phyloP scores from a whole-genome alignment of 257 asterid genomes.

The Craterostigma plantagineum region DNA sequence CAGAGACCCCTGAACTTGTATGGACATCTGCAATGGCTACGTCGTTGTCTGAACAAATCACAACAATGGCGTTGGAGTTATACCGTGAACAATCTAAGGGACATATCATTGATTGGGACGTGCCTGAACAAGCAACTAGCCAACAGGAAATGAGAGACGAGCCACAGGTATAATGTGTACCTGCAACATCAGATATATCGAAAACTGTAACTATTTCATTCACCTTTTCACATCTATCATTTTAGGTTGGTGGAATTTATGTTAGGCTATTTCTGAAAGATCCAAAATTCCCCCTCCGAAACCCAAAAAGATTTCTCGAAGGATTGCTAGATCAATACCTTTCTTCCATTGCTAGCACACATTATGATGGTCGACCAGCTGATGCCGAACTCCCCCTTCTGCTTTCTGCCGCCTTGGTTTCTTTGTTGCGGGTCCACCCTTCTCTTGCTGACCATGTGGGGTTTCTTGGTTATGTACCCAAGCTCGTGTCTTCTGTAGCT shows the following conservation, averaged over 20 bases:
- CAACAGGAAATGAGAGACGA: slow-evolving; percentile 96
- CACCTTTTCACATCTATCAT: slow-evolving; percentile 10
- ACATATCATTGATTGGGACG: slow-evolving; percentile 92
- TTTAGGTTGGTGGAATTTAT: slow-evolving; percentile 93
- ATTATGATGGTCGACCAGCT: slow-evolving; percentile 59
- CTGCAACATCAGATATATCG: slow-evolving; percentile 9
- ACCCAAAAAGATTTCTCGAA: slow-evolving; percentile 90
- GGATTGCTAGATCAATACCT: slow-evolving; percentile 93
- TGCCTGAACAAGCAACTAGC: slow-evolving; percentile 84
- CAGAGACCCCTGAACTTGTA: slow-evolving; percentile 98
- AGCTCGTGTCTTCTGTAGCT: slow-evolving; percentile 90
- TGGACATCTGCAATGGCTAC: slow-evolving; percentile 99
- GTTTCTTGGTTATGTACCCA: slow-evolving; percentile 89
- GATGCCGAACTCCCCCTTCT: slow-evolving; percentile 94
- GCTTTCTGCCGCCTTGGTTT: slow-evolving; percentile 90
- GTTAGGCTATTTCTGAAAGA: slow-evolving; percentile 90
- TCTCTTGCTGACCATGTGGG: slow-evolving; percentile 99
- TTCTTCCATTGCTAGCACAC: slow-evolving; percentile 73
- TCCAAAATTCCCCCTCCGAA: slow-evolving; percentile 93
- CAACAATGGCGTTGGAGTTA: slow-evolving; percentile 88
- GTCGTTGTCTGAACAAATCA: slow-evolving; percentile 84
- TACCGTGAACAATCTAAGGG: slow-evolving; percentile 86
- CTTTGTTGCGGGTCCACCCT: slow-evolving; percentile 87
- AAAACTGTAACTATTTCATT: slow-evolving; percentile 10
- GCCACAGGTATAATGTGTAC: slow-evolving; percentile 58